phyloP scores from a whole-genome alignment of 208 protist genomes.

The Crithidia thermophila region DNA sequence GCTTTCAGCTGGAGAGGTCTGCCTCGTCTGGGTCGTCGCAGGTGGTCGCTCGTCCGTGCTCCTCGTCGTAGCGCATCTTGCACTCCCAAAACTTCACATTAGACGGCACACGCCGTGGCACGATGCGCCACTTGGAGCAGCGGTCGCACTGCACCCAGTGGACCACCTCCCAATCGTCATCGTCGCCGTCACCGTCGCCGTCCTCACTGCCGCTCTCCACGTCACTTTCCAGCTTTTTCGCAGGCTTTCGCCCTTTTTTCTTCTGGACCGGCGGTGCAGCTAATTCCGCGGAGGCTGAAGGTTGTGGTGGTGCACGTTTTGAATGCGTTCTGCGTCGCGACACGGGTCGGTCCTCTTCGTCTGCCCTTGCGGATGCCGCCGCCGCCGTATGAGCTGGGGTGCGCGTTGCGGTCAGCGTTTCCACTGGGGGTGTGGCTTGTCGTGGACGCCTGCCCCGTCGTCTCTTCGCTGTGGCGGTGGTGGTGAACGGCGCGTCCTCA shows the following conservation, averaged over 20 bases:
- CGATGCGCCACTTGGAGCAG: conserved; percentile 85
- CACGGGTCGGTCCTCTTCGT: too few species aligned
- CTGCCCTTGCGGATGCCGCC: not conserved
- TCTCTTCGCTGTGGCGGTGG: too few species aligned
- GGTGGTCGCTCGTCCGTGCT: conserved; percentile 33
- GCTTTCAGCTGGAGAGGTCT: conserved; percentile 27
- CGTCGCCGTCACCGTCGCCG: conserved; percentile 2
- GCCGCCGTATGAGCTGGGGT: not conserved
- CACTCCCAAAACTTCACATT: conserved; percentile 64
- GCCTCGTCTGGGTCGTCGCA: conserved; percentile 78
- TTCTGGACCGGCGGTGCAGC: not conserved
- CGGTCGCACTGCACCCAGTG: conserved; percentile 86
- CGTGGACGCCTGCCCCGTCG: too few species aligned
- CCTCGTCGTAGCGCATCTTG: conserved; percentile 58
- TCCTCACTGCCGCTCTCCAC: conserved; percentile 4
- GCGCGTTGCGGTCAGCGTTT: too few species aligned
- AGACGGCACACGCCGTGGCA: conserved; percentile 46
- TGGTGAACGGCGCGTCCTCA: not conserved
- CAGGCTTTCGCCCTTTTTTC: not conserved
- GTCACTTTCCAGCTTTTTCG: too few species aligned
- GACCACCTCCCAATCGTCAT: conserved; percentile 43
- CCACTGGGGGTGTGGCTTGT: too few species aligned
- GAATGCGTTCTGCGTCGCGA: too few species aligned
- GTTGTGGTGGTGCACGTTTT: not conserved
- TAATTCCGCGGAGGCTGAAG: too few species aligned